phyloP scores from a whole-genome alignment of 306 rosid species.

The Fagus crenata region DNA sequence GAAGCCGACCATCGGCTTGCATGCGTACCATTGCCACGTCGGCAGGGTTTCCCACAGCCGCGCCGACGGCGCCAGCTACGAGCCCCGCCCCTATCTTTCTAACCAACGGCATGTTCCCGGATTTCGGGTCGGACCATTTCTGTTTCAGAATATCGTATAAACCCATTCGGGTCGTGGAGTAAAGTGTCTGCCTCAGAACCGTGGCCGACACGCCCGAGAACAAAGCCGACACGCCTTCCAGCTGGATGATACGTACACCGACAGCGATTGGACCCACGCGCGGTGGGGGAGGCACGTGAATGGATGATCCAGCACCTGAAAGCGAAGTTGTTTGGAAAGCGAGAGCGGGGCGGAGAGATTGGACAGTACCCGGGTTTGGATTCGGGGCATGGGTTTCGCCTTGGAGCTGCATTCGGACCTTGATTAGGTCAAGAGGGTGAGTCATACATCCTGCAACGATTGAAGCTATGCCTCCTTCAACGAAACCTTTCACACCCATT shows the following conservation, averaged over 20 bases:
- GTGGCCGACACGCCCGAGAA: conserved; percentile 81
- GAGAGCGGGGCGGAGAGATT: conserved; percentile 50
- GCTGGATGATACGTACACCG: conserved; percentile 58
- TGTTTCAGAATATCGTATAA: conserved; percentile 66
- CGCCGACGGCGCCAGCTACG: conserved; percentile 62
- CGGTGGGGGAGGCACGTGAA: conserved; percentile 31
- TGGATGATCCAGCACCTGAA: conserved; percentile 20
- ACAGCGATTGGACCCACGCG: conserved; percentile 50
- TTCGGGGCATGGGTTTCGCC: conserved; percentile 48
- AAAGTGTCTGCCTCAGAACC: conserved; percentile 68
- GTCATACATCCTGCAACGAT: conserved; percentile 71
- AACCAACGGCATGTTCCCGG: conserved; percentile 43
- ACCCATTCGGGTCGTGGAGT: conserved; percentile 85
- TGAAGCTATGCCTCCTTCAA: conserved; percentile 77
- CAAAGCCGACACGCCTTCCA: conserved; percentile 61
- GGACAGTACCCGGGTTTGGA: conserved; percentile 33
- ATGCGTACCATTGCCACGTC: conserved; percentile 81
- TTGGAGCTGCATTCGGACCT: conserved; percentile 89
- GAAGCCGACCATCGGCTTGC: conserved; percentile 83
- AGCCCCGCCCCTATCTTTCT: conserved; percentile 62
- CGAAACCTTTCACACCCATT: conserved; percentile 71
- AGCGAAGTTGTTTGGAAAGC: conserved; percentile 36
- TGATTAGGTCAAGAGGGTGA: conserved; percentile 67
- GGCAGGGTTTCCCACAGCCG: conserved; percentile 70
- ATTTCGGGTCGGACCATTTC: conserved; percentile 59